Base-by-base conservation (phyloP, 305 asterid genomes). In the Withania somnifera region DNA sequence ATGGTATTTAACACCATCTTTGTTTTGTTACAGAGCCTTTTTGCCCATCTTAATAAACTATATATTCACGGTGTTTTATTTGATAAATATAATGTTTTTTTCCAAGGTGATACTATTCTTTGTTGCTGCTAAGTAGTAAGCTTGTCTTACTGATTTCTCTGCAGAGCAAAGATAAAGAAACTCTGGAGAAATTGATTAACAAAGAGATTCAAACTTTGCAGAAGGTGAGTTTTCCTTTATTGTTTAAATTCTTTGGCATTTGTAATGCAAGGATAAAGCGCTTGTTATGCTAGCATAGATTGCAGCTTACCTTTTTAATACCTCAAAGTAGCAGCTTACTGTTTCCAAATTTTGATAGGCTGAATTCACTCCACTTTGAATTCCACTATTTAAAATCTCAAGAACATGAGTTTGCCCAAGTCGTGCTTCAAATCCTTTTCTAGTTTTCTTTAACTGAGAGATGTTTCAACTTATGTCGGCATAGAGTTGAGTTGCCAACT, bases 131-230 rank as follows among this genome's bases (percentile, higher is more conserved):
- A 75, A n/a, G n/a, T n/a, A n/a, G n/a, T n/a, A n/a, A 50, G 79
- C 15, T 71, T 60, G 19, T 69, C 67, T 78, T 4, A 32, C 47
- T 81, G 15, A 76, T 86, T 45, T 78, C n/a, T 87, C 51, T 90
- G 91, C 95, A 95, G 98, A 87, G 83, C 67, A 67, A 82, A 82
- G 98, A 95, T 84, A 95, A 93, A 85, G 94, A 92, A 52, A 86
- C 91, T 51, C 66, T 95, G 75, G 89, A 84, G 89, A 87, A 90
- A 84, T 83, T 89, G 82, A 47, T 89, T 20, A 69, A 58, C 66
- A 90, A 84, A 69, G 86, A 81, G 42, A 64, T 80, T 58, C 83
- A 84, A 84, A 82, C 86, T 67, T 73, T 87, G 20, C 83, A 83
- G 83, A 86, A 92, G 97, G 97, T 91, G 87, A 68, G 5, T 32